Evolutionary conservation across 257 asterid genomes (phyloP).

Genomic region (Solanum neorickii): DNA sequence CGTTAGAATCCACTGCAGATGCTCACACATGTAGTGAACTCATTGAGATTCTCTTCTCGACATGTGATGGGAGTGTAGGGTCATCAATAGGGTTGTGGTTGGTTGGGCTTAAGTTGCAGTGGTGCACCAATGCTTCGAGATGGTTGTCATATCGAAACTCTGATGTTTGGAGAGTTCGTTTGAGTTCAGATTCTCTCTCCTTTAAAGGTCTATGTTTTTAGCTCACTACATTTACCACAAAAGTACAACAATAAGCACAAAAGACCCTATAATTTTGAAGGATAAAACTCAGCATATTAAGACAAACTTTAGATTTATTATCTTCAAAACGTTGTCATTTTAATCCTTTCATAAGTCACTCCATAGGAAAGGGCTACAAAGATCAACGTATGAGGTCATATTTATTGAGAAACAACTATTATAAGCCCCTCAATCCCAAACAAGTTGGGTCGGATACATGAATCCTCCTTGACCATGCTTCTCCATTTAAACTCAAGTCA

Average conservation of each 20-base stretch:
- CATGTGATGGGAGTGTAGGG: background rate
- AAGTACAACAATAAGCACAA: background rate
- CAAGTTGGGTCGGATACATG: background rate
- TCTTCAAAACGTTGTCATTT: background rate
- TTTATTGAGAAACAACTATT: background rate
- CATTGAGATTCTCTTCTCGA: background rate
- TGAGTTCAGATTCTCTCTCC: background rate
- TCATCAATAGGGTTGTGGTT: background rate
- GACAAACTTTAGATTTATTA: background rate
- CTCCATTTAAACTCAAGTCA: background rate
- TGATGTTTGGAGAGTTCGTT: background rate
- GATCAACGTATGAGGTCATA: background rate
- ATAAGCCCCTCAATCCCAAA: background rate
- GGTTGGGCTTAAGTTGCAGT: background rate
- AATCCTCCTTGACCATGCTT: background rate
- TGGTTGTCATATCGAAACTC: background rate
- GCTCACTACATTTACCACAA: background rate
- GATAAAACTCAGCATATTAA: background rate
- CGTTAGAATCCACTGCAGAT: background rate
- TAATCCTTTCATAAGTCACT: background rate
- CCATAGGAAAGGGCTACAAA: background rate
- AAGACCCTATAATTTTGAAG: background rate
- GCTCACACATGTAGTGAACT: background rate
- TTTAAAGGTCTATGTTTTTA: background rate
- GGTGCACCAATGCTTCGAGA: background rate